Conservation (phyloP, 2,329 filamentous ascomycete genomes). For the Xylariomycetidae sp. region DNA sequence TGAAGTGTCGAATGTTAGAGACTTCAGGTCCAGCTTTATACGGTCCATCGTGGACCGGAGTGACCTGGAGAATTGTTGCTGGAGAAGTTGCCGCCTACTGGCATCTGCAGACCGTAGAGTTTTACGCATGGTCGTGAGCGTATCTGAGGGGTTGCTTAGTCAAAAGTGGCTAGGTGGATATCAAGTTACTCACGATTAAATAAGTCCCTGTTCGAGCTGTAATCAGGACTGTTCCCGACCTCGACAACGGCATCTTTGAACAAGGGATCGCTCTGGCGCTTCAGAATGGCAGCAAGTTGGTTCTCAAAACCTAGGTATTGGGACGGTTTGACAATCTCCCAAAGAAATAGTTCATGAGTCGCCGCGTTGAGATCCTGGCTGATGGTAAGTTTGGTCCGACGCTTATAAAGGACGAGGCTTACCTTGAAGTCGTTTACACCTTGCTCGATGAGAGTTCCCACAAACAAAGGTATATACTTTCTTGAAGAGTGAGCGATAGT, state of each 20-base stretch:
- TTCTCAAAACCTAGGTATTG: slow-evolving; percentile 44
- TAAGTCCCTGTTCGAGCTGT: slow-evolving; percentile 42
- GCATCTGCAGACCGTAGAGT: slow-evolving; percentile 36
- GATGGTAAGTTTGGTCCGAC: slow-evolving; percentile 8
- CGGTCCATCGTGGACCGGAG: slow-evolving; percentile 48
- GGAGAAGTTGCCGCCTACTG: slow-evolving; percentile 30
- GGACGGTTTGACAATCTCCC: slow-evolving; percentile 47
- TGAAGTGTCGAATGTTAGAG: slow-evolving; percentile 26
- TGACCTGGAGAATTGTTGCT: slow-evolving; percentile 37
- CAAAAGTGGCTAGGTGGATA: no score
- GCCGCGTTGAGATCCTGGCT: slow-evolving; percentile 35
- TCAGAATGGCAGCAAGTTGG: slow-evolving; percentile 42
- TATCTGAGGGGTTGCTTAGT: slow-evolving; percentile 25
- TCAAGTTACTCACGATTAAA: slow-evolving; percentile 44
- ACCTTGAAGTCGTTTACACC: slow-evolving; percentile 42
- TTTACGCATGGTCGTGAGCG: slow-evolving; percentile 46
- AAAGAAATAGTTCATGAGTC: slow-evolving; percentile 47
- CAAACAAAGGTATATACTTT: slow-evolving; percentile 46
- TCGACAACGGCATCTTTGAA: slow-evolving; percentile 35
- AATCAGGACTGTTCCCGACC: slow-evolving; percentile 37
- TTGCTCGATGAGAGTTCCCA: slow-evolving; percentile 44
- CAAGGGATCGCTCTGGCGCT: slow-evolving; percentile 37
- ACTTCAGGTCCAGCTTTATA: slow-evolving; percentile 46
- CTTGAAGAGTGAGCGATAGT: slow-evolving; percentile 37
- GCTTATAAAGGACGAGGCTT: slow-evolving; percentile 6